Evolutionary conservation across 495 filamentous ascomycete species (phyloP).

Genomic region (Hypoxylon trugodes): DNA sequence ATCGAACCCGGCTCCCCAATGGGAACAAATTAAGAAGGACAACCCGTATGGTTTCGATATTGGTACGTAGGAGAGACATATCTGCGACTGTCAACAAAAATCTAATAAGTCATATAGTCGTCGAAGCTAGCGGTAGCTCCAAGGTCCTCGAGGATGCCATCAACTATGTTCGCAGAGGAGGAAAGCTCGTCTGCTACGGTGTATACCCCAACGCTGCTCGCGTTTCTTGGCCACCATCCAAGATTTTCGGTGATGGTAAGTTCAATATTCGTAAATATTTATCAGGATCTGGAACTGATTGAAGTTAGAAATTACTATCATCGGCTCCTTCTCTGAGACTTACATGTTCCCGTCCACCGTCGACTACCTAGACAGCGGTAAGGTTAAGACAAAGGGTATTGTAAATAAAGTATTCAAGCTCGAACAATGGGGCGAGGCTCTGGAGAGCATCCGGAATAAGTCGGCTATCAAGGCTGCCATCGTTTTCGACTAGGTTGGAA

Average conservation of each 20-base stretch:
- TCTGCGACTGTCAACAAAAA: conserved; percentile 22
- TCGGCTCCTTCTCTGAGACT: conserved; percentile 74
- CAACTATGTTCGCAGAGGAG: conserved; percentile 72
- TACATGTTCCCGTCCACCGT: conserved; percentile 79
- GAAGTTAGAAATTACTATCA: conserved; percentile 68
- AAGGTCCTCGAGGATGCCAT: conserved; percentile 76
- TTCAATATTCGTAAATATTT: neutral
- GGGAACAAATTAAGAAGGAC: conserved; percentile 67
- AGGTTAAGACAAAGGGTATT: conserved; percentile 66
- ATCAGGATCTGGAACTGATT: conserved; percentile 46
- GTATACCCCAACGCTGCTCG: conserved; percentile 69
- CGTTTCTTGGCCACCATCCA: conserved; percentile 71
- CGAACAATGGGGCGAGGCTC: conserved; percentile 62
- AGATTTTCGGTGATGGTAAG: conserved; percentile 62
- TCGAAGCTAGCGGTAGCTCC: conserved; percentile 68
- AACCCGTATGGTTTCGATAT: conserved; percentile 80
- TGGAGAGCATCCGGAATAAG: conserved; percentile 69
- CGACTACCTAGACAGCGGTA: conserved; percentile 71
- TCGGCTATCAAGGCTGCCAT: conserved; percentile 76
- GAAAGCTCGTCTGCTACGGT: conserved; percentile 71
- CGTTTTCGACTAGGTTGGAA: conserved; percentile 63
- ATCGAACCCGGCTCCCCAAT: conserved; percentile 62
- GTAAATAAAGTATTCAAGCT: conserved; percentile 63
- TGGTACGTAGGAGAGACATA: conserved; percentile 45
- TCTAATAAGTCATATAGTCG: conserved; percentile 43